Percentiles rank a stretch among this genome's conserved stretches.
phyloP scores from a whole-genome alignment of 805 yeast genomes.

The Nakazawaea laoshanensis region DNA sequence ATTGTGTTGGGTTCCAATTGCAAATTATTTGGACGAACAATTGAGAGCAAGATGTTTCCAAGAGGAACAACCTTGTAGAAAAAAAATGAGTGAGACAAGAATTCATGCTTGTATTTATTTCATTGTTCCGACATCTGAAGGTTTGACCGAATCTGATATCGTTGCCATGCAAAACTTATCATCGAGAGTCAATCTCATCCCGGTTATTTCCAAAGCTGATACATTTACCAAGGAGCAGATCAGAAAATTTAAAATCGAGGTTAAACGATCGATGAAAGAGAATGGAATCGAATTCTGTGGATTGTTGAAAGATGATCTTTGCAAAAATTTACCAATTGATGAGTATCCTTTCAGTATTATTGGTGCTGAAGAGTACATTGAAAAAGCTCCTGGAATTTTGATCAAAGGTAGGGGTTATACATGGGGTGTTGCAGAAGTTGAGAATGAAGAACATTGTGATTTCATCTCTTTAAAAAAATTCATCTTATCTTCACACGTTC shows the following conservation, averaged over 20 bases:
- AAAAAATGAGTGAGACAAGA: slow-evolving; percentile 47
- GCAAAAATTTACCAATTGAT: slow-evolving; percentile 23
- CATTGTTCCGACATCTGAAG: slow-evolving; percentile 58
- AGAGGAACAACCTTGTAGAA: slow-evolving; percentile 66
- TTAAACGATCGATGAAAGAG: slow-evolving; percentile 39
- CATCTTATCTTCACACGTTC: slow-evolving; percentile 61
- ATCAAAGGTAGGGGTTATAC: slow-evolving; percentile 71
- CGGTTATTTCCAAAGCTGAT: slow-evolving; percentile 78
- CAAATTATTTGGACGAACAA: slow-evolving; percentile 73
- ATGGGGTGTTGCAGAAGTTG: slow-evolving; percentile 88
- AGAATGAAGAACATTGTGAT: slow-evolving; percentile 71
- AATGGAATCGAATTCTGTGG: slow-evolving; percentile 56
- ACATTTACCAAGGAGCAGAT: slow-evolving; percentile 50
- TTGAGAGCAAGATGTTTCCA: slow-evolving; percentile 56
- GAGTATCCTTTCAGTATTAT: slow-evolving; percentile 66
- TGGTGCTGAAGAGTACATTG: slow-evolving; percentile 48
- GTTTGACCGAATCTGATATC: slow-evolving; percentile 59
- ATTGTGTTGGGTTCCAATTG: slow-evolving; percentile 60
- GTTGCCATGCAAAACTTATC: slow-evolving; percentile 65
- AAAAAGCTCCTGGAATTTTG: slow-evolving; percentile 31
- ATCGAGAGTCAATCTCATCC: slow-evolving; percentile 70
- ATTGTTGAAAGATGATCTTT: slow-evolving; percentile 25
- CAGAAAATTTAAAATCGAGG: slow-evolving; percentile 41
- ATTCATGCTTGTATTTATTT: slow-evolving; percentile 86
- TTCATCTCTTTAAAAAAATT: slow-evolving; percentile 56